A percentile compares a stretch with the other conserved stretches of the same genome.
Evolutionary conservation across 805 yeast species (phyloP).

Genomic region (Monosporozyma yasuniensis): DNA sequence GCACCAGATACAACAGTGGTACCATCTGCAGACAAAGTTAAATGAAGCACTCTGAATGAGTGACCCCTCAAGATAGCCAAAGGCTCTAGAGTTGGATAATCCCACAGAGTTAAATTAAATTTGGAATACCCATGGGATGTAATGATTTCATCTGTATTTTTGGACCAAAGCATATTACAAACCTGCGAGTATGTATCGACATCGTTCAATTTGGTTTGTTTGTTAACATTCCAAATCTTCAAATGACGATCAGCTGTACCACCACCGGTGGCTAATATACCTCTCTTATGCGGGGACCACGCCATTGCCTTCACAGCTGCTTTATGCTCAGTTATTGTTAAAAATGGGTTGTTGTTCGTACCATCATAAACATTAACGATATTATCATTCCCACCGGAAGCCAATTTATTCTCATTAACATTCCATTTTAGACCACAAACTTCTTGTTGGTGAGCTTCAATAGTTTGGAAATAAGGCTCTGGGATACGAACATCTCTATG

Average conservation of each 20-base stretch:
- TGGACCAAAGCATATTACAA: constrained; percentile 89
- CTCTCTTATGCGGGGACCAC: constrained; percentile 97
- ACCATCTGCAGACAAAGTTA: constrained; percentile 91
- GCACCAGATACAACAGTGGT: constrained; percentile 97
- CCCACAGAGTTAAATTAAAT: constrained; percentile 89
- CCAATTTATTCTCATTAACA: constrained; percentile 79
- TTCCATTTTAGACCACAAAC: constrained; percentile 97
- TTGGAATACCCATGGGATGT: constrained; percentile 92
- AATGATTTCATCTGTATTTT: constrained; percentile 83
- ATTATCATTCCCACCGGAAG: constrained; percentile 95
- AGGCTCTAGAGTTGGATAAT: constrained; percentile 83
- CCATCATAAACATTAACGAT: constrained; percentile 83
- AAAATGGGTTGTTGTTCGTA: constrained; percentile 50
- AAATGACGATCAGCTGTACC: constrained; percentile 90
- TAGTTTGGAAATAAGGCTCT: constrained; percentile 64
- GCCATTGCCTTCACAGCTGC: constrained; percentile 96
- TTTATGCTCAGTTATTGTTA: constrained; percentile 69
- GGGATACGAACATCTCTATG: constrained; percentile 89
- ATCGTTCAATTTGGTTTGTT: constrained; percentile 64
- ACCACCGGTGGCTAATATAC: constrained; percentile 90
- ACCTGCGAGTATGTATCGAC: constrained; percentile 96
- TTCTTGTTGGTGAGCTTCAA: constrained; percentile 80
- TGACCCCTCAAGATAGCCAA: constrained; percentile 92
- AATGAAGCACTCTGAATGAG: constrained; percentile 80
- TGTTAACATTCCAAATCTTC: constrained; percentile 85